Percentiles rank a stretch among this genome's conserved stretches.
Conservation (phyloP, 83 land plant species). For the Picea mariana region DNA sequence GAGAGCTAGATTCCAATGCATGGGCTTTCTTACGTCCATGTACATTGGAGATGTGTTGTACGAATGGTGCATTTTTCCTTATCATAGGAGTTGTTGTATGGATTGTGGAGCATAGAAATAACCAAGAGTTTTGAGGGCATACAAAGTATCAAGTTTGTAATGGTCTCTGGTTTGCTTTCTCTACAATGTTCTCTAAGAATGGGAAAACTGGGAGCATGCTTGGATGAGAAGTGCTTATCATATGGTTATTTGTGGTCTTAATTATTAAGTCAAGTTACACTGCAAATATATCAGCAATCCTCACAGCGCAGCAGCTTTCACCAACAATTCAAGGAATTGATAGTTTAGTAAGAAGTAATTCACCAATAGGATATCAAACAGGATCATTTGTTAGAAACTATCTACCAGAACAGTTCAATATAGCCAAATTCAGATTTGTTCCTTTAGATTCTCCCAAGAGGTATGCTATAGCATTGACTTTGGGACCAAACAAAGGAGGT, state of each 20-base stretch:
- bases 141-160: constrained; percentile 85
- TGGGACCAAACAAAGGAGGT: too few relatives aligned
- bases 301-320: constrained; percentile 81
- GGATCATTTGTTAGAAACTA: constrained; percentile 67
- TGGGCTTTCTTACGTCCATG: constrained; percentile 98
- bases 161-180: constrained; percentile 58
- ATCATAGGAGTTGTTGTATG: constrained; percentile 91
- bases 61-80: constrained; percentile 84
- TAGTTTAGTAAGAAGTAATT: constrained; percentile 49
- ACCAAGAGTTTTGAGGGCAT: constrained; percentile 88
- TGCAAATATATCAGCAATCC: constrained; percentile 84
- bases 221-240: constrained; percentile 55
- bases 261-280: constrained; percentile 81
- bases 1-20: constrained; percentile 50
- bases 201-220: constrained; percentile 54
- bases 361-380: constrained; percentile 63
- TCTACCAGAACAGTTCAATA: constrained; percentile 47
- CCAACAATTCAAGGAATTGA: constrained; percentile 78
- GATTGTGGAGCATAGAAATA: constrained; percentile 92
- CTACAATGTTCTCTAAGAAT: background rate
- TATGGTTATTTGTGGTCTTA: constrained; percentile 72
- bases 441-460: too few relatives aligned
- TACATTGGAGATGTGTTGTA: constrained; percentile 82
- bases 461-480: too few relatives aligned
- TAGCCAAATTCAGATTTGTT: constrained; percentile 52